Percentiles rank a stretch among this genome's conserved stretches.
Conservation (phyloP, 352 stramenopile species). For the Globisporangium perplexum region DNA sequence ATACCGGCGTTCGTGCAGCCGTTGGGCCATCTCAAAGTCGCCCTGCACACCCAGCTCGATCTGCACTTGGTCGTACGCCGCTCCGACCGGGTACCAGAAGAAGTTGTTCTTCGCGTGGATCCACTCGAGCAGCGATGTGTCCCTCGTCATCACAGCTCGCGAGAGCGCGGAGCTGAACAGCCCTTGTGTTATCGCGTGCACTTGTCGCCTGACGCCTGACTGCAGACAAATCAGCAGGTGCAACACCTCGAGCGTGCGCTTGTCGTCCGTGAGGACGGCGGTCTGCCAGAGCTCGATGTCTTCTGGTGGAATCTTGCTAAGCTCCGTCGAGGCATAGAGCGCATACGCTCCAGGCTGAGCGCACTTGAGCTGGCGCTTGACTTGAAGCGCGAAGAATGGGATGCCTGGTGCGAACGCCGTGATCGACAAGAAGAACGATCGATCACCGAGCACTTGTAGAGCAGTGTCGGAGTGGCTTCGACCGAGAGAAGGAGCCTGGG, state of each 20-base stretch:
- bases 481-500: too few species aligned
- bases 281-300: conserved; percentile 1
- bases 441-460: background rate
- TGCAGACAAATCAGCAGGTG: background rate
- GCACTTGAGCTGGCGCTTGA: conserved; percentile 1
- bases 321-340: background rate
- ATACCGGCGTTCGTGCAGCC: background rate
- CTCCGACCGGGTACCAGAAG: too few species aligned
- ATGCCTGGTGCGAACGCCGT: background rate
- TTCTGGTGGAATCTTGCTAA: background rate
- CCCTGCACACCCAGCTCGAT: background rate
- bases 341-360: background rate
- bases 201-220: background rate
- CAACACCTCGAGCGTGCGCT: conserved; percentile 2
- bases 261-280: conserved; percentile 1
- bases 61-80: too few species aligned
- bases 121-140: conserved; percentile 5
- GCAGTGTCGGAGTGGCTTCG: too few species aligned
- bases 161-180: background rate
- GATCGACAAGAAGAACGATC: background rate
- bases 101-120: background rate
- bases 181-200: too few species aligned
- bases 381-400: background rate
- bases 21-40: background rate
- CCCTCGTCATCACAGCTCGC: background rate